Conservation (phyloP, 306 rosid species). For the Cicer cuneatum region DNA sequence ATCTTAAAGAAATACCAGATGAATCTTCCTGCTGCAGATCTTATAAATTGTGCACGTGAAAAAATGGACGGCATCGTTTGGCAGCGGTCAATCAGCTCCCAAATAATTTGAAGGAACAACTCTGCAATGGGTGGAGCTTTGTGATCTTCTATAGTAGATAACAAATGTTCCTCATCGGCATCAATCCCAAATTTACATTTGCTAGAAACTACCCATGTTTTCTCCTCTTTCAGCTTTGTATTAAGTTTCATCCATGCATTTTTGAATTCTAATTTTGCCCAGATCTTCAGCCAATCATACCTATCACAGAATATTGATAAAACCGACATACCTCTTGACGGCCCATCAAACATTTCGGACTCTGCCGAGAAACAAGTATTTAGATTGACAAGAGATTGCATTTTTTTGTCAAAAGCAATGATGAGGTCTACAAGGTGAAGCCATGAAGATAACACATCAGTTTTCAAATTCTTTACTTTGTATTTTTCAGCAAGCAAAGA, state of each 20-base stretch:
- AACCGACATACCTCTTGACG: constrained; percentile 56
- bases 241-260: constrained; percentile 71
- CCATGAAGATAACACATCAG: constrained; percentile 63
- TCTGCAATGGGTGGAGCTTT: constrained; percentile 71
- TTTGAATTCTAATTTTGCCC: constrained; percentile 81
- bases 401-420: constrained; percentile 64
- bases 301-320: constrained; percentile 64
- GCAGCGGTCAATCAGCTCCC: constrained; percentile 72
- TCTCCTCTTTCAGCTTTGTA: constrained; percentile 61
- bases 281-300: constrained; percentile 74
- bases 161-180: constrained; percentile 44
- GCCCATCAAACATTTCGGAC: constrained; percentile 57
- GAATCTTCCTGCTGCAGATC: constrained; percentile 70
- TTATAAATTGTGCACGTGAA: constrained; percentile 54
- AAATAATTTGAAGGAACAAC: constrained; percentile 58
- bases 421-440: constrained; percentile 70
- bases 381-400: constrained; percentile 62
- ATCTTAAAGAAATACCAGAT: constrained; percentile 75
- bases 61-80: constrained; percentile 62
- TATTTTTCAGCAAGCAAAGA: constrained; percentile 62
- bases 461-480: constrained; percentile 52
- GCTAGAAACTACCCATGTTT: constrained; percentile 55
- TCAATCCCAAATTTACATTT: constrained; percentile 45
- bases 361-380: constrained; percentile 55
- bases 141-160: constrained; percentile 58